A percentile compares a stretch with the other conserved stretches of the same genome.
These are phyloP conservation scores for Allium sativum DNA, from an alignment of 106 monocot genomes.

Conservation along the genomic window DNA sequence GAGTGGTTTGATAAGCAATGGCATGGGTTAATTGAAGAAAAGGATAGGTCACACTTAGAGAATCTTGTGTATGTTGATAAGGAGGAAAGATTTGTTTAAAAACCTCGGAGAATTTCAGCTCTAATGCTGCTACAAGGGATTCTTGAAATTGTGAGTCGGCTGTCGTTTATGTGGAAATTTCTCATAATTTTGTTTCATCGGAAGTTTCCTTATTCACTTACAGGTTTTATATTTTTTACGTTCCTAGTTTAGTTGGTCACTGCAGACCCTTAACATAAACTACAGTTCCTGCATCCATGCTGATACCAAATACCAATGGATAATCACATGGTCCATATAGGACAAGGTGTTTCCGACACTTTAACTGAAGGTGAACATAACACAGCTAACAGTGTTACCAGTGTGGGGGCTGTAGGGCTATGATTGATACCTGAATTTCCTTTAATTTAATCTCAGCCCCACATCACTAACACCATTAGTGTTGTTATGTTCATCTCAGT, in stretches of 20 bases:
- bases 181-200: too few relatives aligned
- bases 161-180: too few relatives aligned
- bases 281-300: conserved; percentile 70
- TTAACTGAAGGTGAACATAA: too few relatives aligned
- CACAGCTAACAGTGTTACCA: too few relatives aligned
- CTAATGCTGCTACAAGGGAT: conserved; percentile 83
- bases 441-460: too few relatives aligned
- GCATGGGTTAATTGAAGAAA: conserved; percentile 11
- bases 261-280: conserved; percentile 19
- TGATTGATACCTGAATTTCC: not conserved
- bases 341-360: conserved; percentile 93
- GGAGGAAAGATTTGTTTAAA: conserved; percentile 29
- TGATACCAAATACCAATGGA: conserved; percentile 80
- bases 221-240: too few relatives aligned
- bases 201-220: too few relatives aligned
- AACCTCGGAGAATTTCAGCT: conserved; percentile 54
- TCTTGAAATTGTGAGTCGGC: conserved; percentile 68
- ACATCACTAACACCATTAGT: too few relatives aligned
- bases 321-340: conserved; percentile 97
- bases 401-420: conserved; percentile 53
- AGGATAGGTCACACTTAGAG: conserved; percentile 14
- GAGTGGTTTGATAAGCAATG: conserved; percentile 39
- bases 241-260: too few relatives aligned
- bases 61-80: conserved; percentile 17
- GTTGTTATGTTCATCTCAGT: too few relatives aligned